Conservation (phyloP, 495 filamentous ascomycete species). For the Aspergillus baeticus region DNA sequence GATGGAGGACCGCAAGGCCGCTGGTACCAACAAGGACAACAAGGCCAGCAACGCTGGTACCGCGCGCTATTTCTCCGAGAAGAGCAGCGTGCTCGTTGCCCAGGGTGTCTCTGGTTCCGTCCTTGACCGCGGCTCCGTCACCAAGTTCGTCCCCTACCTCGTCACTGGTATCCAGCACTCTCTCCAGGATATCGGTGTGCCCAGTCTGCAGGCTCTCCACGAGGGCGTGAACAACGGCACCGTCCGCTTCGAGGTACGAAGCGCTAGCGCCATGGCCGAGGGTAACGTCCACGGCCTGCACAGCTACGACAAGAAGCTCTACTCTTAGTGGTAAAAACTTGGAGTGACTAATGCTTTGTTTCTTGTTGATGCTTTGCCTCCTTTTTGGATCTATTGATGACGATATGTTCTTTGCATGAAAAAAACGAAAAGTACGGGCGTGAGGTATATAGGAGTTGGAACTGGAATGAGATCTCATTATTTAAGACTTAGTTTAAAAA, state of each 20-base stretch:
- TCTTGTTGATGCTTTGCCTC: slow-evolving; percentile 10
- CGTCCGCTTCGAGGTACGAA: slow-evolving; percentile 90
- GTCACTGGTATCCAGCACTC: slow-evolving; percentile 95
- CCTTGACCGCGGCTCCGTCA: slow-evolving; percentile 74
- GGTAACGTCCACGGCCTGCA: slow-evolving; percentile 95
- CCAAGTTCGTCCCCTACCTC: slow-evolving; percentile 94
- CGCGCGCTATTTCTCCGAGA: slow-evolving; percentile 97
- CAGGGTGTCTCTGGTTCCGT: slow-evolving; percentile 90
- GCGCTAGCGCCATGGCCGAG: slow-evolving; percentile 90
- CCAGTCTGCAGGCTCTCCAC: slow-evolving; percentile 73
- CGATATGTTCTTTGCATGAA: slow-evolving; percentile 31
- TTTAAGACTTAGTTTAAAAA: slow-evolving; percentile 7
- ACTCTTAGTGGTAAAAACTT: slow-evolving; percentile 58
- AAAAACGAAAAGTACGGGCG: slow-evolving; percentile 38
- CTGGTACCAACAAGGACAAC: slow-evolving; percentile 59
- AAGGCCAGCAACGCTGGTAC: slow-evolving; percentile 94
- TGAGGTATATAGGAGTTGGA: slow-evolving; percentile 34
- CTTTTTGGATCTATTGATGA: slow-evolving; percentile 24
- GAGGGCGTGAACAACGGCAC: slow-evolving; percentile 70
- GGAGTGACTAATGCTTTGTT: neutral
- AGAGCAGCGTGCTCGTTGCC: slow-evolving; percentile 88
- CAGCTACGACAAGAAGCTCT: slow-evolving; percentile 99
- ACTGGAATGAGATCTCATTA: slow-evolving; percentile 9
- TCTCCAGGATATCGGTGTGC: slow-evolving; percentile 89
- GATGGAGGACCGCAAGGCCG: slow-evolving; percentile 98